Percentiles rank a stretch among this genome's conserved stretches.
These are phyloP conservation scores for Fusarium coffeatum DNA, from an alignment of 2,329 filamentous ascomycete species.

Conservation along the genomic window DNA sequence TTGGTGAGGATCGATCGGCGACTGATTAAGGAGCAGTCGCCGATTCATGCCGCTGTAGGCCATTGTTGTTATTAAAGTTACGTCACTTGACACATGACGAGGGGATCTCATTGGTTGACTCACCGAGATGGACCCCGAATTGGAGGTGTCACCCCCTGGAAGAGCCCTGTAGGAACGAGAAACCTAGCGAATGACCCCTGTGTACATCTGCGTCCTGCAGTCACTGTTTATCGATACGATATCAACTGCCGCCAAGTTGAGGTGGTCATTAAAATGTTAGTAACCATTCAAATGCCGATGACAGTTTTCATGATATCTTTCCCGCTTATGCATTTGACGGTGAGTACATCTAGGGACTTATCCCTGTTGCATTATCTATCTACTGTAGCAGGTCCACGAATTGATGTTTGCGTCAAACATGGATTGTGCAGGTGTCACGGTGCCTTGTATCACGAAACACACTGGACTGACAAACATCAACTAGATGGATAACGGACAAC, in stretches of 20 bases:
- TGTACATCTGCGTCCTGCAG: slow-evolving; percentile 16
- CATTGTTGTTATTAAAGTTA: slow-evolving; percentile 15
- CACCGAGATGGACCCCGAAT: slow-evolving; percentile 15
- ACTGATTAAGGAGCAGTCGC: slow-evolving; percentile 23
- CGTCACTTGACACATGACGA: slow-evolving; percentile 18
- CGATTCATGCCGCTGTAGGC: slow-evolving; percentile 39
- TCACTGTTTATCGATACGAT: slow-evolving; percentile 1
- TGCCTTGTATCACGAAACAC: neutral
- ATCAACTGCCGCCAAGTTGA: neutral
- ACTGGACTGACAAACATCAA: too few relatives aligned
- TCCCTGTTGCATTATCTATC: neutral
- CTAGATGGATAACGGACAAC: too few relatives aligned
- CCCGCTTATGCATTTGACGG: neutral
- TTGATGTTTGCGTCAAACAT: neutral
- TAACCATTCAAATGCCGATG: slow-evolving; percentile 18
- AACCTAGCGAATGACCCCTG: slow-evolving; percentile 21
- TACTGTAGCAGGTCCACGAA: too few relatives aligned
- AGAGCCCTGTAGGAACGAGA: neutral
- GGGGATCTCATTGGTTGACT: neutral
- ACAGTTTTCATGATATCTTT: neutral
- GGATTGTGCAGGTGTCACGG: neutral
- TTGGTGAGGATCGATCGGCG: slow-evolving; percentile 19
- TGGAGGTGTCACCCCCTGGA: slow-evolving; percentile 19
- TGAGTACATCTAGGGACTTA: neutral
- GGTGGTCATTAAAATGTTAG: slow-evolving; percentile 5